These are phyloP conservation scores for Casuarina equisetifolia DNA, from an alignment of 306 rosid genomes.

Conservation along the genomic window DNA sequence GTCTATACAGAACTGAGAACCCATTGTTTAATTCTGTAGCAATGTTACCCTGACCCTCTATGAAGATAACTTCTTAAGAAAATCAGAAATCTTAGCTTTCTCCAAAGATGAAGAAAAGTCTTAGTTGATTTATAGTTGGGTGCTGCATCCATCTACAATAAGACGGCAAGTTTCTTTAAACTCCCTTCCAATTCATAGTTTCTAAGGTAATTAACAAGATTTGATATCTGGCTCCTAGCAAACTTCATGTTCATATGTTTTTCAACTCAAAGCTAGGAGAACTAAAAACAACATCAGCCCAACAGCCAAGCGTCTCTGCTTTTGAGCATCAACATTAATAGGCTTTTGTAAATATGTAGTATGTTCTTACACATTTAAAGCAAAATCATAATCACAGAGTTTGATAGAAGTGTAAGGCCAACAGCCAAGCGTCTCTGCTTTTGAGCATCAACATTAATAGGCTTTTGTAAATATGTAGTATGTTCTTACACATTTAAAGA, in stretches of 20 bases:
- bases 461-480: constrained; percentile 2
- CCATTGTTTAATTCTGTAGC: neutral
- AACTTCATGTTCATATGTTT: neutral
- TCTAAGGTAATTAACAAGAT: neutral
- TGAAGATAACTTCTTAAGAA: neutral
- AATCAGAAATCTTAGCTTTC: neutral
- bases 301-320: no score
- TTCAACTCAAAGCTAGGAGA: constrained; percentile 1
- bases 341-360: constrained; percentile 1
- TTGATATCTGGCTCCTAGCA: neutral
- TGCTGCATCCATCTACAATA: neutral
- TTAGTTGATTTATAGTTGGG: neutral
- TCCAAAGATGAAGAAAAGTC: neutral
- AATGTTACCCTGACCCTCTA: neutral
- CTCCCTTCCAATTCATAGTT: neutral
- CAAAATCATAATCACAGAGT: neutral
- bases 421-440: no score
- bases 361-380: neutral
- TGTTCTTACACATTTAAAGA: neutral
- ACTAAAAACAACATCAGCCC: neutral
- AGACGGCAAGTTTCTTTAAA: neutral
- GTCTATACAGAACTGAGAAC: neutral
- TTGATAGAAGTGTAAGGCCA: neutral
- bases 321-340: neutral
- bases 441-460: neutral